Conservation (phyloP, 208 protist genomes). For the Trichomonas gallinae region DNA sequence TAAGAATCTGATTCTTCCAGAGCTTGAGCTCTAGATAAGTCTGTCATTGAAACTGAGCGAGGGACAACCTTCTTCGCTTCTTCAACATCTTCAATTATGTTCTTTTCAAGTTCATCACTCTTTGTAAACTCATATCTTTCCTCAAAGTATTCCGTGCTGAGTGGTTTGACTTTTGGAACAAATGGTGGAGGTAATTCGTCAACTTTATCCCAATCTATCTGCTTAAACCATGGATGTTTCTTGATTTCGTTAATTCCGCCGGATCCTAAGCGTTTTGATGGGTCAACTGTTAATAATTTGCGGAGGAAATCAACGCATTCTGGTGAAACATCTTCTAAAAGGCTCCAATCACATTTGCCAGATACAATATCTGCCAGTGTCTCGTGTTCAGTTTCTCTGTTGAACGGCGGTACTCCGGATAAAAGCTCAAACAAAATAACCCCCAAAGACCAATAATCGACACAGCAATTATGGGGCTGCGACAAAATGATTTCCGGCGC, state of each 20-base stretch:
- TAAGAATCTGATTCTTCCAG: not conserved
- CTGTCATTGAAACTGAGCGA: not conserved
- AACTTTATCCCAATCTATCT: slow-evolving; percentile 25
- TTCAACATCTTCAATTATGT: not conserved
- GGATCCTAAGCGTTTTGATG: slow-evolving; percentile 26
- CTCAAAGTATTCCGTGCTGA: not conserved
- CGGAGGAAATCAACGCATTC: not conserved
- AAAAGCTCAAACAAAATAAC: not conserved
- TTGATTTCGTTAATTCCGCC: slow-evolving; percentile 33
- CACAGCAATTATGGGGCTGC: not conserved
- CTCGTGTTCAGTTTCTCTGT: not conserved
- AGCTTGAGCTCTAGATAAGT: not conserved
- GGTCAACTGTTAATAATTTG: slow-evolving; percentile 17
- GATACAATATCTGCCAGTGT: not conserved
- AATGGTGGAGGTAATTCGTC: slow-evolving; percentile 20
- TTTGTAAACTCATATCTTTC: not conserved
- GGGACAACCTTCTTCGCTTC: not conserved
- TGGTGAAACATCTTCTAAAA: not conserved
- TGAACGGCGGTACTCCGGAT: not conserved
- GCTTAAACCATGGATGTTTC: slow-evolving; percentile 28
- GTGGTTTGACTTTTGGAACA: not conserved
- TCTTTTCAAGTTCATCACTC: not conserved
- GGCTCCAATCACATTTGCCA: not conserved
- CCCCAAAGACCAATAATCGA: not conserved
- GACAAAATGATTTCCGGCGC: slow-evolving; percentile 9